Evolutionary conservation across 257 asterid species (phyloP), one percentile per base, ranked within the genome.

Genomic region (Perilla frutescens): DNA sequence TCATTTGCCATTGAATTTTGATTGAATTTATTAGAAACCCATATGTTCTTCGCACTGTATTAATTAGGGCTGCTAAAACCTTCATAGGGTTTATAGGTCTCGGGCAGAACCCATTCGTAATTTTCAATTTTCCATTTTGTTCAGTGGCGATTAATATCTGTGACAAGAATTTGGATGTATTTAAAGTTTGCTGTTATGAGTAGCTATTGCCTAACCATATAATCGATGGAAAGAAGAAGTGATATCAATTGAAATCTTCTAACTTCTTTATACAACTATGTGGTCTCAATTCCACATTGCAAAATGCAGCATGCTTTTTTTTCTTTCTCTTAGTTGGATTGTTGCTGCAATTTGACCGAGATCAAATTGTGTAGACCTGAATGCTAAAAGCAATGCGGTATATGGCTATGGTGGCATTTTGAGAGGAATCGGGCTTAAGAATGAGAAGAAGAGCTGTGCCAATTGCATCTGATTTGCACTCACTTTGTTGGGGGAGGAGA

Each of bases 401-500:
- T 36, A 59, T 37, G 68, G 65, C 69, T 53, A 14, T 34, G 34
- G 34, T 62, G n/a, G 53, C 29, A 66, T 54, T 60, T 59, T 57
- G 62, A 58, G 49, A 58, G 59, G 61, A 34, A 4, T 34, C 1
- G 4, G 3, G 76, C 70, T 31, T 55, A 39, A 64, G 58, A 72
- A 78, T 70, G 79, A 72, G 75, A 71, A 68, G 53, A 62, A 72
- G 72, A 71, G 68, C 58, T 72, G 67, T 63, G 67, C 58, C 73
- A 66, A 40, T 44, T 64, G 74, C 67, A 68, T 74, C 85, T 40
- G 72, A 68, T 43, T 29, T 77, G 73, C 57, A 72, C 78, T 45
- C 66, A 26, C 63, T 74, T 47, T 53, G 75, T 55, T 69, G 32
- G 66, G 40, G 80, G 51, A 79, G 40, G 58, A 63, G 67, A 66